Base-by-base conservation (phyloP, 768 basidiomycete species). In the Leucosporidium scottii region DNA sequence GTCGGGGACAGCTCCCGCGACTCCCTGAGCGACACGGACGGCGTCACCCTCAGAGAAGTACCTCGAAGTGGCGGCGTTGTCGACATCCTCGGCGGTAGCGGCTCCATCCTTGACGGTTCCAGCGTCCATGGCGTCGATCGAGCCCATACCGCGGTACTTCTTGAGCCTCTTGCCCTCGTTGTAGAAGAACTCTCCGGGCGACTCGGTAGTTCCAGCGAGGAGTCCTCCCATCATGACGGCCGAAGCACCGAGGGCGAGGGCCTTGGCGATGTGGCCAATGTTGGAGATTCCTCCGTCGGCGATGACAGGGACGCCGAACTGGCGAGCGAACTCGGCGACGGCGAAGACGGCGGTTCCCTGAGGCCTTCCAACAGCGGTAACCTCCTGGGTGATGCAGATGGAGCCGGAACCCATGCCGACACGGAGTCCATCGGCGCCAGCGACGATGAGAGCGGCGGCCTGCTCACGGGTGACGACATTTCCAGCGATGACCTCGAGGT, bases 211-310 rank as follows among this genome's bases (percentile, higher is more conserved):
- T 36, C 94, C 94, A 3, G 96, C 96, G 31, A 99, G 82, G 58
- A 98, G 80, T 13, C 91, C 88, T 55, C 96, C 96, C 96, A 99
- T 97, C 96, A 98, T 98, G 62, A 98, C 93, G 5, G 92, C 93
- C 28, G 88, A 87, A 4, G 94, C 96, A 61, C 96, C 96, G 20
- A 98, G 84, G 1, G 93, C 82, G 57, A 98, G 82, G 5, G 96
- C 96, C 81, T 99, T 99, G 77, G 97, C 92, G 74, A 98, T 89
- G 78, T 99, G 96, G 0, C 94, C 96, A 44, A 98, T 89, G 78
- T 98, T 99, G 49, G 87, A 80, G 72, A 99, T 86, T 39, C 96
- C 96, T 62, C 96, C 96, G 77, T 99, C 96, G 7, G 96, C 94
- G 67, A 96, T 88, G 74, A 96, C 91, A 3, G 96, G 96, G 0